Evolutionary conservation across 352 stramenopile genomes (phyloP), one percentile per base, ranked within the genome.

Genomic region (Globisporangium sylvaticum): DNA sequence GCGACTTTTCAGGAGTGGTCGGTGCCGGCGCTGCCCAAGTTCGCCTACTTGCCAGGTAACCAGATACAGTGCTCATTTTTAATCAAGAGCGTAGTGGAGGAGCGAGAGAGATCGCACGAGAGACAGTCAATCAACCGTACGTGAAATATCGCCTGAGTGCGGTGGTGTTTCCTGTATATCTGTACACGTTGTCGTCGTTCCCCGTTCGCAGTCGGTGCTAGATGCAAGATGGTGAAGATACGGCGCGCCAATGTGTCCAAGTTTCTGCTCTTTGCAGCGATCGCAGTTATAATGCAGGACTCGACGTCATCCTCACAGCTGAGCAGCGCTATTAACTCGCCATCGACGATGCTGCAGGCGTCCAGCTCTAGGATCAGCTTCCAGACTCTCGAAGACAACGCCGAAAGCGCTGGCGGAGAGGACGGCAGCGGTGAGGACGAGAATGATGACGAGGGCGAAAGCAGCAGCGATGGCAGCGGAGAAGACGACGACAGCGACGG

Each of bases 401-500:
- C 15, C 7, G 15, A 15, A 22, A 58, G 53, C 53, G 5, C n/a
- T 39, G 53, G 53, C 4, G 53, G 53, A 15, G 27, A 34, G 18
- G 7, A 39, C 53, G 25, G 18, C 25, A 29, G 58, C 20, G 27
- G 27, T 56, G 58, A n/a, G 27, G 20, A 20, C 25, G 27, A 37
- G 20, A n/a, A 12, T 20, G 6, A 15, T 44, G 37, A 44, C 37
- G 37, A 44, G 15, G 37, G 37, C 8, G 20, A 42, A 7, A 18
- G 4, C 55, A 20, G n/a, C 31, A 20, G 10, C 22, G 42, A 12
- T 20, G 14, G 22, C 18, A n/a, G 20, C 2, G 42, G 39, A 6
- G 18, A 64, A 32, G 58, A 56, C 20, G 58, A 64, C 14, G 39
- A 14, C 8, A 58, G 15, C 24, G 58, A 64, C 24, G 58, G 58